A percentile compares a stretch with the other conserved stretches of the same genome.
Evolutionary conservation across 208 protist species (phyloP).

Genomic region (Balamuthia mandrillaris): DNA sequence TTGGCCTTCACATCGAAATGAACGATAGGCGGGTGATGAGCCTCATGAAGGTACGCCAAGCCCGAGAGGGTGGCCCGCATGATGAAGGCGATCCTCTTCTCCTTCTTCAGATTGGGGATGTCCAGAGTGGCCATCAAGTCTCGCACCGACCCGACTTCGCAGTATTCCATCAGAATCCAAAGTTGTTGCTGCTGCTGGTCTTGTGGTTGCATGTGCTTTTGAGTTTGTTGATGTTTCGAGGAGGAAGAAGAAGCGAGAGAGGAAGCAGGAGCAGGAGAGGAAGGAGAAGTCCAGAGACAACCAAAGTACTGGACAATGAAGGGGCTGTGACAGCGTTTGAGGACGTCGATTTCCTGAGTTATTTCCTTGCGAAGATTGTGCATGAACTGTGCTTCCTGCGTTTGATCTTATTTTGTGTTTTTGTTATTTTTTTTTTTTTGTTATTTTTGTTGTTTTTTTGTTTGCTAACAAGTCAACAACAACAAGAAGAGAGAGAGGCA

Average conservation of each 20-base stretch:
- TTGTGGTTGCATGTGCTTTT: too few species aligned
- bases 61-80: constrained; percentile 21
- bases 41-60: constrained; percentile 20
- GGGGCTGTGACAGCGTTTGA: not conserved
- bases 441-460: too few species aligned
- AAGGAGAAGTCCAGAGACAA: not conserved
- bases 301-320: constrained; percentile 39
- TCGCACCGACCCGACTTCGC: constrained; percentile 8
- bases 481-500: too few species aligned
- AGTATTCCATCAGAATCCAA: constrained; percentile 44
- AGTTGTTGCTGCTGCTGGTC: too few species aligned
- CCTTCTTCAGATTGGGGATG: constrained; percentile 31
- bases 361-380: too few species aligned
- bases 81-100: constrained; percentile 28
- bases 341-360: constrained; percentile 30
- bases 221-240: too few species aligned
- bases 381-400: too few species aligned
- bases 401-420: too few species aligned
- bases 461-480: too few species aligned
- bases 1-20: constrained; percentile 45
- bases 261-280: too few species aligned
- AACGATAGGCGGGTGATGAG: constrained; percentile 7
- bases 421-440: too few species aligned
- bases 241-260: too few species aligned
- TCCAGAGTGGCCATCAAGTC: constrained; percentile 38